A percentile compares a stretch with the other conserved stretches of the same genome.
Evolutionary conservation across 805 yeast genomes (phyloP).

Genomic region (Nematodospora valgi): DNA sequence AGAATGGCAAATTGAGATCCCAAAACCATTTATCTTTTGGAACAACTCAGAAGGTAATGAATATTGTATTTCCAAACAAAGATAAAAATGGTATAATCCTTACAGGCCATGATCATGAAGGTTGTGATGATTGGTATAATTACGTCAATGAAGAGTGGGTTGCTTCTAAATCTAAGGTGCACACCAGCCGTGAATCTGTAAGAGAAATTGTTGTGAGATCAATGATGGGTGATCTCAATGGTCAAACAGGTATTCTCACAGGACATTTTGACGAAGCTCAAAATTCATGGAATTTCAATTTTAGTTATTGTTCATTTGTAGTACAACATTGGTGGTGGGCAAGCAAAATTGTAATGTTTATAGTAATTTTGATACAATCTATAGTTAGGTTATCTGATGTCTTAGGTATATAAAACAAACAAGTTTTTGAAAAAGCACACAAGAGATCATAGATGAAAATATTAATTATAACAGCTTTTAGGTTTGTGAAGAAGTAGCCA

Average conservation of each 20-base stretch:
- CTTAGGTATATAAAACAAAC: conserved; percentile 2
- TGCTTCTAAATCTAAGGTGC: conserved; percentile 43
- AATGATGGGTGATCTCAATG: conserved; percentile 95
- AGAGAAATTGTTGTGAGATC: conserved; percentile 84
- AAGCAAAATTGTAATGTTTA: conserved; percentile 48
- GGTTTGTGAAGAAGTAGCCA: neutral
- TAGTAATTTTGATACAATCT: conserved; percentile 32
- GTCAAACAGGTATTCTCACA: conserved; percentile 80
- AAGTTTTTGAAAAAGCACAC: neutral
- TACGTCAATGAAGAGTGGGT: conserved; percentile 49
- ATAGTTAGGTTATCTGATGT: conserved; percentile 7
- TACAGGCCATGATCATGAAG: conserved; percentile 96
- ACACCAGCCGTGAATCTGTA: conserved; percentile 32
- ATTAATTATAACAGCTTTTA: neutral
- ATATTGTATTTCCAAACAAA: conserved; percentile 63
- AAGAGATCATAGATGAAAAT: neutral
- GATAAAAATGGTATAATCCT: conserved; percentile 72
- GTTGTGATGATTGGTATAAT: conserved; percentile 74
- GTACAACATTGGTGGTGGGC: conserved; percentile 98
- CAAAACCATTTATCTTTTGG: conserved; percentile 80
- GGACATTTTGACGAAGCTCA: conserved; percentile 54
- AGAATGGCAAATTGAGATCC: conserved; percentile 67
- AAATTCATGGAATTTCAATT: conserved; percentile 62
- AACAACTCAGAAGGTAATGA: conserved; percentile 62
- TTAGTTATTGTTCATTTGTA: conserved; percentile 72